A percentile compares a stretch with the other conserved stretches of the same genome.
These are phyloP conservation scores for Lasiosphaeris hirsuta DNA, from an alignment of 495 filamentous ascomycete genomes.

Conservation along the genomic window DNA sequence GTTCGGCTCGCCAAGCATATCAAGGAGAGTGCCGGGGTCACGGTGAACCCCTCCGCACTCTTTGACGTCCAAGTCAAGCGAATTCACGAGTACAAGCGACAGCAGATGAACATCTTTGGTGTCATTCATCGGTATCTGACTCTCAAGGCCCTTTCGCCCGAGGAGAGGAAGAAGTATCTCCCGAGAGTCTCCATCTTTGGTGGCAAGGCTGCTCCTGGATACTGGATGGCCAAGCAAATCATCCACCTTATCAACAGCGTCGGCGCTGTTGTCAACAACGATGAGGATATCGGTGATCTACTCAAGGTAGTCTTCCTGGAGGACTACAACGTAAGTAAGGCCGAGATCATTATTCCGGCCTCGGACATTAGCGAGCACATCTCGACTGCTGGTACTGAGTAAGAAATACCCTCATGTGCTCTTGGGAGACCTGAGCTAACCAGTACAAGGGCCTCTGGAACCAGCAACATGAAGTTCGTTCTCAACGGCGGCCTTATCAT, in stretches of 20 bases:
- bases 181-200: constrained; percentile 97
- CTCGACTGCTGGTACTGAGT: constrained; percentile 93
- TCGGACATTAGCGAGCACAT: constrained; percentile 98
- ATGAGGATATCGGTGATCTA: constrained; percentile 85
- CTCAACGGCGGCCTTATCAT: constrained; percentile 96
- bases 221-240: constrained; percentile 99
- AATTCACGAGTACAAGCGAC: constrained; percentile 99
- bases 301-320: constrained; percentile 96
- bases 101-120: constrained; percentile 98
- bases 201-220: constrained; percentile 94
- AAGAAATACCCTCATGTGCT: constrained; percentile 32
- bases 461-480: constrained; percentile 97
- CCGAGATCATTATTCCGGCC: constrained; percentile 91
- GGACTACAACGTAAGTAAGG: constrained; percentile 99
- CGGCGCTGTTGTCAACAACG: constrained; percentile 85
- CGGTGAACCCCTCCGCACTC: constrained; percentile 80
- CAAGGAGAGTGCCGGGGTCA: constrained; percentile 70
- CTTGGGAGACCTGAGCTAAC: constrained; percentile 36
- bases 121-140: constrained; percentile 92
- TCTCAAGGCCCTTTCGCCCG: constrained; percentile 78
- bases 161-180: constrained; percentile 81
- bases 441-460: constrained; percentile 48
- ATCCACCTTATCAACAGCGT: constrained; percentile 96
- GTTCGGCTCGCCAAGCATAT: constrained; percentile 86
- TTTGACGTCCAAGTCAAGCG: constrained; percentile 99